Evolutionary conservation across 768 basidiomycete genomes (phyloP).

Genomic region (Pisolithus tinctorius): DNA sequence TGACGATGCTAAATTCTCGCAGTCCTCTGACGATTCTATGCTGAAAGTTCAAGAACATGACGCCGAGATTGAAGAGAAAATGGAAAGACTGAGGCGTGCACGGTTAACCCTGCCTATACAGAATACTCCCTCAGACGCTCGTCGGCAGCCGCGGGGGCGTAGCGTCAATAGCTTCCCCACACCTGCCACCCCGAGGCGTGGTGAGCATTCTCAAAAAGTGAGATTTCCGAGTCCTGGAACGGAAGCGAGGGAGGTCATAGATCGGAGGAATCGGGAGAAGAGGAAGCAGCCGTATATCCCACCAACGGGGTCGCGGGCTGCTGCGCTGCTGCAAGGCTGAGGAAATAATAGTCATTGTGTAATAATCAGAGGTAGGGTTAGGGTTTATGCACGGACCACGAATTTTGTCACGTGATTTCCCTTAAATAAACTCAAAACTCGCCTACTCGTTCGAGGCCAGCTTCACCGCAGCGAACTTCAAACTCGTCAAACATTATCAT

Average conservation of each 20-base stretch:
- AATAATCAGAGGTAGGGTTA: not conserved
- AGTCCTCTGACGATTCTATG: not conserved
- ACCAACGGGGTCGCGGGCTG: conserved; percentile 10
- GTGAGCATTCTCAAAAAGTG: not conserved
- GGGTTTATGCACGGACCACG: not conserved
- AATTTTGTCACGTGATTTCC: not conserved
- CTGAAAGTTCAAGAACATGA: not conserved
- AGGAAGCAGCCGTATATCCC: conserved; percentile 4
- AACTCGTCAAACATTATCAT: too few relatives aligned
- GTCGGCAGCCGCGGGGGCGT: too few relatives aligned
- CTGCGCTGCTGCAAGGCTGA: conserved; percentile 6
- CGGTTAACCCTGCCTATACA: not conserved
- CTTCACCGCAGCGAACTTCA: too few relatives aligned
- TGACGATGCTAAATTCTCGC: not conserved
- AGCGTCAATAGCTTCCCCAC: too few relatives aligned
- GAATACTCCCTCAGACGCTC: not conserved
- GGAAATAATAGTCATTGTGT: not conserved
- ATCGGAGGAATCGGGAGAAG: conserved; percentile 6
- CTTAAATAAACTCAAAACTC: not conserved
- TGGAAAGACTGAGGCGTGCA: conserved; percentile 11
- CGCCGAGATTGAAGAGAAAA: conserved; percentile 5
- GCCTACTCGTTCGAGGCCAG: too few relatives aligned
- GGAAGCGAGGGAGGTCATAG: not conserved
- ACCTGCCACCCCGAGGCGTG: too few relatives aligned
- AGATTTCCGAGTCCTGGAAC: conserved; percentile 13